Percentiles rank a stretch among this genome's conserved stretches.
phyloP scores from a whole-genome alignment of 2,329 filamentous ascomycete species.

The Didymella sp. region DNA sequence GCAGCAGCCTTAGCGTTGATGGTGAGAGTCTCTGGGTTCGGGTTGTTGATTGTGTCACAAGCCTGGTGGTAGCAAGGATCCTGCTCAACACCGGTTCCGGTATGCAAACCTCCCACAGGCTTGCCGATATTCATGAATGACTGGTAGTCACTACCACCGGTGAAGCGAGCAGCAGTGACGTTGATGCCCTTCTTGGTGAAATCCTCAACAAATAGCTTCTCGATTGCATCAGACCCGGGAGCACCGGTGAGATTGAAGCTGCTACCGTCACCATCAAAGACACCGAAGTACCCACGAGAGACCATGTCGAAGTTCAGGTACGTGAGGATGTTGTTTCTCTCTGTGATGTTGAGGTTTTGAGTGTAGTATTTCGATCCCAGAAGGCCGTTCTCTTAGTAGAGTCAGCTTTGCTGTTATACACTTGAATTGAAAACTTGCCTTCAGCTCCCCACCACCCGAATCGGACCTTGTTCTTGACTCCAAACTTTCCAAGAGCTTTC shows the following conservation, averaged over 20 bases:
- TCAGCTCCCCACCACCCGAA: conserved; percentile 53
- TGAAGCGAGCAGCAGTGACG: conserved; percentile 48
- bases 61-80: conserved; percentile 52
- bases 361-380: conserved; percentile 51
- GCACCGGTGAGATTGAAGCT: conserved; percentile 44
- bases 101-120: conserved; percentile 51
- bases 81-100: conserved; percentile 50
- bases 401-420: background rate
- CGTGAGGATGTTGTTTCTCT: conserved; percentile 48
- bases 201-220: conserved; percentile 49
- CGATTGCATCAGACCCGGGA: conserved; percentile 44
- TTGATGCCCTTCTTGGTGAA: conserved; percentile 46
- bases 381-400: conserved; percentile 16
- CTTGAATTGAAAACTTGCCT: conserved; percentile 13
- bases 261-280: conserved; percentile 51
- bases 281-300: conserved; percentile 48
- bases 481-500: conserved; percentile 48
- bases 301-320: conserved; percentile 57
- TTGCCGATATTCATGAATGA: conserved; percentile 52
- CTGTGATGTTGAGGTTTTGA: conserved; percentile 38
- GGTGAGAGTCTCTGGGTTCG: conserved; percentile 46
- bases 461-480: conserved; percentile 51
- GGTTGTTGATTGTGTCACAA: conserved; percentile 51
- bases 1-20: conserved; percentile 50
- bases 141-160: conserved; percentile 51